A percentile compares a stretch with the other conserved stretches of the same genome.
Conservation (phyloP, 768 basidiomycete species). For the Rhizopogon rudus region DNA sequence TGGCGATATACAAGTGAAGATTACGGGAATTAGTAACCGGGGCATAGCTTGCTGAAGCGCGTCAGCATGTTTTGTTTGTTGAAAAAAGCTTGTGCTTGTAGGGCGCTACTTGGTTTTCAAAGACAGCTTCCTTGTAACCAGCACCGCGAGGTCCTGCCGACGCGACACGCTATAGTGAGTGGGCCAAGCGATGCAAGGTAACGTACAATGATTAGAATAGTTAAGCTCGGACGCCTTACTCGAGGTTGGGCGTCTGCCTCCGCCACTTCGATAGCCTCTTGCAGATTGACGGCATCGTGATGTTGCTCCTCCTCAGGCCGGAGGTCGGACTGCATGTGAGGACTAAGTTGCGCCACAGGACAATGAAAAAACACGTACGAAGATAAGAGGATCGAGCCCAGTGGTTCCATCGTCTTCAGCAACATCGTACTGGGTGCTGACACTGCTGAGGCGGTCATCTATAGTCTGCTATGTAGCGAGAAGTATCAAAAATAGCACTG, state of each 20-base stretch:
- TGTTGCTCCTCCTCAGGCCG: not conserved
- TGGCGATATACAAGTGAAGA: not conserved
- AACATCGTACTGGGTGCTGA: not conserved
- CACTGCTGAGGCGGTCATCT: not conserved
- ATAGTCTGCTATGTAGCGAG: not conserved
- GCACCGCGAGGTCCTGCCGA: not conserved
- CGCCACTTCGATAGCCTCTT: not conserved
- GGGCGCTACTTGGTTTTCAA: not conserved
- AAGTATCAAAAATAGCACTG: not conserved
- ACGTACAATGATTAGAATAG: conserved; percentile 2
- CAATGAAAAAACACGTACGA: not conserved
- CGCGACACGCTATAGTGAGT: not conserved
- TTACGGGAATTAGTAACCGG: not conserved
- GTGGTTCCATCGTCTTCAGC: not conserved
- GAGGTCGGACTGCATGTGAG: not conserved
- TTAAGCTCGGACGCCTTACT: not conserved
- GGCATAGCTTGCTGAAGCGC: not conserved
- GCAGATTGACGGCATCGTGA: not conserved
- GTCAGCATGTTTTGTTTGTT: not conserved
- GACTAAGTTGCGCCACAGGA: not conserved
- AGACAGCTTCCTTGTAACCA: not conserved
- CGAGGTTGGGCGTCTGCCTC: not conserved
- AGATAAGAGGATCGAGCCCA: not conserved
- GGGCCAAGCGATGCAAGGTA: not conserved
- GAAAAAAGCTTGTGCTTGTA: not conserved